Conservation (phyloP, 1,284 basidiomycete species). For the Pseudozyma hubeiensis region DNA sequence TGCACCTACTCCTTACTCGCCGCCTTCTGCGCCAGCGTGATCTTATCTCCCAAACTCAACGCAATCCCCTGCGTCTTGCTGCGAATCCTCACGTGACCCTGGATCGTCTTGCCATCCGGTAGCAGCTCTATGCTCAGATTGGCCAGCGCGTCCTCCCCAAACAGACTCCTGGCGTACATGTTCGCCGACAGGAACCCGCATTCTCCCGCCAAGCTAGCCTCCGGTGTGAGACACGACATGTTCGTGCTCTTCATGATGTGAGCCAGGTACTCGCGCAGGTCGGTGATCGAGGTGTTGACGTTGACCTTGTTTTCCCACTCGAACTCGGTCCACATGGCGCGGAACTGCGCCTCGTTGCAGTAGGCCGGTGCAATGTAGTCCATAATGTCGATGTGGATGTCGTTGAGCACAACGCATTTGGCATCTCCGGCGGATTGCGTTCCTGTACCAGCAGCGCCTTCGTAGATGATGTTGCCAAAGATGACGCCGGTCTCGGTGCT, state of each 20-base stretch:
- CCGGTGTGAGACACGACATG: slow-evolving; percentile 95
- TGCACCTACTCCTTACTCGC: slow-evolving; percentile 23
- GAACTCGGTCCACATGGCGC: slow-evolving; percentile 93
- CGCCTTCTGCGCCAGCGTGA: slow-evolving; percentile 69
- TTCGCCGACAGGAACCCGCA: slow-evolving; percentile 95
- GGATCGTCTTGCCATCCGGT: slow-evolving; percentile 72
- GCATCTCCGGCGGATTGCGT: slow-evolving; percentile 70
- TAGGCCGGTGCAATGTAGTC: slow-evolving; percentile 98
- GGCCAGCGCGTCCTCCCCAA: slow-evolving; percentile 96
- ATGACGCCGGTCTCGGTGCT: slow-evolving; percentile 95
- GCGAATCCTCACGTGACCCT: slow-evolving; percentile 67
- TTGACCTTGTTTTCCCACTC: slow-evolving; percentile 99
- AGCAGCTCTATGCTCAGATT: slow-evolving; percentile 94
- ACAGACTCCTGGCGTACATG: slow-evolving; percentile 89
- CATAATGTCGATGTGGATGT: slow-evolving; percentile 99
- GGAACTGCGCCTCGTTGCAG: slow-evolving; percentile 91
- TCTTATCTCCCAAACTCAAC: slow-evolving; percentile 89
- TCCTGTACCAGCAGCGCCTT: slow-evolving; percentile 69
- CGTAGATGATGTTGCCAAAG: slow-evolving; percentile 98
- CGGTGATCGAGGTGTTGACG: slow-evolving; percentile 84
- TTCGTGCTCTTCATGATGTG: slow-evolving; percentile 88
- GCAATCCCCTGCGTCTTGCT: slow-evolving; percentile 76
- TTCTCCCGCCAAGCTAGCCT: slow-evolving; percentile 88
- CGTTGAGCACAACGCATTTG: slow-evolving; percentile 87
- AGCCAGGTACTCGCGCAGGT: slow-evolving; percentile 82